These are phyloP conservation scores for Fomitopsis pinicola DNA, from an alignment of 1,284 basidiomycete genomes.

Conservation along the genomic window DNA sequence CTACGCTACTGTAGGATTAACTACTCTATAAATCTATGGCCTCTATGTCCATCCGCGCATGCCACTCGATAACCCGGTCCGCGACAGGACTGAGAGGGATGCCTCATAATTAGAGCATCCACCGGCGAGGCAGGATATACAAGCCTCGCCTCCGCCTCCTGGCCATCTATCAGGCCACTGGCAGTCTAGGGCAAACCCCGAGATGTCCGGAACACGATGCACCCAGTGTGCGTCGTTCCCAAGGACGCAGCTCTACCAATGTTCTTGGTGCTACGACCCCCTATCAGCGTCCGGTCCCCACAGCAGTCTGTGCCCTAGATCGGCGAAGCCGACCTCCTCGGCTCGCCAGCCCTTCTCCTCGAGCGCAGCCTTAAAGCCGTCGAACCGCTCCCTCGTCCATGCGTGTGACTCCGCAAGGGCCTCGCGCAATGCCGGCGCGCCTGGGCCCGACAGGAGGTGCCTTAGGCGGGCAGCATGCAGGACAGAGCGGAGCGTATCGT, in stretches of 20 bases:
- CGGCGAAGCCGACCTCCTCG: slow-evolving; percentile 27
- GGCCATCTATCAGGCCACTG: neutral
- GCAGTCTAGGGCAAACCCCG: neutral
- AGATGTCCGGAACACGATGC: neutral
- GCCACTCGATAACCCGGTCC: neutral
- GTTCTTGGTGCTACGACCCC: neutral
- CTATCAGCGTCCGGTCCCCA: slow-evolving; percentile 18
- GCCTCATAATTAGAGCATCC: neutral
- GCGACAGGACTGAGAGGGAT: neutral
- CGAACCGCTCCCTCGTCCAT: slow-evolving; percentile 16
- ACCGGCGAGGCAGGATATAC: neutral
- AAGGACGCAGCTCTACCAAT: neutral
- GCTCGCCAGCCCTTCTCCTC: slow-evolving; percentile 24
- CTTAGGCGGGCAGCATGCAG: slow-evolving; percentile 25
- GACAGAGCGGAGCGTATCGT: slow-evolving; percentile 25
- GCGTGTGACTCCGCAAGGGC: slow-evolving; percentile 13
- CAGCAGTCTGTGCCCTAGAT: slow-evolving; percentile 24
- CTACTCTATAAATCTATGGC: no score
- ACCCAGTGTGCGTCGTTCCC: neutral
- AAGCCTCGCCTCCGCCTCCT: neutral
- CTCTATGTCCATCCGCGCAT: neutral
- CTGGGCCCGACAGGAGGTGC: slow-evolving; percentile 3
- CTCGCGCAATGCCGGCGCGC: slow-evolving; percentile 5
- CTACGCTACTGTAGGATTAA: no score
- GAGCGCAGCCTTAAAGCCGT: slow-evolving; percentile 19